These are phyloP conservation scores for Colletotrichum lini DNA, from an alignment of 2,329 filamentous ascomycete genomes.

Conservation along the genomic window DNA sequence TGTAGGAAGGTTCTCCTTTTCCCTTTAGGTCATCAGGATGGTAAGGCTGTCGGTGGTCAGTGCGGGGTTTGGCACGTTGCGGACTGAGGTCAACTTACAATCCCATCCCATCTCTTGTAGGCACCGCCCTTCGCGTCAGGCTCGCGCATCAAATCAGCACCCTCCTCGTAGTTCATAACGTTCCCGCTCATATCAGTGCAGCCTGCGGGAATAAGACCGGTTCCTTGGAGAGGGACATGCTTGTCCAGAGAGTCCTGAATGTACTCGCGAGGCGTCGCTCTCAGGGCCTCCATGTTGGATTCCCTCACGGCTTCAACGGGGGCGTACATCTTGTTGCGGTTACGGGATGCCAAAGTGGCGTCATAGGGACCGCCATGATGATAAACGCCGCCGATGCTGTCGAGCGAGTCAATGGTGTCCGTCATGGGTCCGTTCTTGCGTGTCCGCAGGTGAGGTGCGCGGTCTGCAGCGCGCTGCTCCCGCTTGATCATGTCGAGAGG, in stretches of 20 bases:
- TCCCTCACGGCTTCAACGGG: conserved; percentile 83
- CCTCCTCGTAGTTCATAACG: conserved; percentile 84
- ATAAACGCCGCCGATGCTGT: conserved; percentile 77
- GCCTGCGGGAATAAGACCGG: conserved; percentile 82
- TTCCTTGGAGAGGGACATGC: conserved; percentile 86
- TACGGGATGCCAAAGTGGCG: conserved; percentile 82
- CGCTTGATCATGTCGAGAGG: conserved; percentile 77
- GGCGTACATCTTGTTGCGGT: conserved; percentile 72
- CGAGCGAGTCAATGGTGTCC: conserved; percentile 86
- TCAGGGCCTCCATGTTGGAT: conserved; percentile 82
- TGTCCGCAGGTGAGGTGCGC: conserved; percentile 76
- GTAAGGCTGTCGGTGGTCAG: conserved; percentile 68
- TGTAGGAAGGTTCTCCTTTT: conserved; percentile 83
- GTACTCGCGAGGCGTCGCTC: conserved; percentile 84
- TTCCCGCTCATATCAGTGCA: conserved; percentile 77
- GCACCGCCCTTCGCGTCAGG: conserved; percentile 76
- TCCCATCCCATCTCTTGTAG: conserved; percentile 81
- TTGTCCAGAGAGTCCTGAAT: conserved; percentile 79
- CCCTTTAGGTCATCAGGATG: conserved; percentile 84
- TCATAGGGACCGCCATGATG: conserved; percentile 95
- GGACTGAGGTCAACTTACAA: conserved; percentile 69
- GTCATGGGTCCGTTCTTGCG: conserved; percentile 76
- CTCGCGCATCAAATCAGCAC: conserved; percentile 88
- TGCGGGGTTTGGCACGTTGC: neutral
- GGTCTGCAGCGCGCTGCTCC: conserved; percentile 76